Base-by-base conservation (phyloP, 2,329 filamentous ascomycete species). In the Lachnellula suecica region DNA sequence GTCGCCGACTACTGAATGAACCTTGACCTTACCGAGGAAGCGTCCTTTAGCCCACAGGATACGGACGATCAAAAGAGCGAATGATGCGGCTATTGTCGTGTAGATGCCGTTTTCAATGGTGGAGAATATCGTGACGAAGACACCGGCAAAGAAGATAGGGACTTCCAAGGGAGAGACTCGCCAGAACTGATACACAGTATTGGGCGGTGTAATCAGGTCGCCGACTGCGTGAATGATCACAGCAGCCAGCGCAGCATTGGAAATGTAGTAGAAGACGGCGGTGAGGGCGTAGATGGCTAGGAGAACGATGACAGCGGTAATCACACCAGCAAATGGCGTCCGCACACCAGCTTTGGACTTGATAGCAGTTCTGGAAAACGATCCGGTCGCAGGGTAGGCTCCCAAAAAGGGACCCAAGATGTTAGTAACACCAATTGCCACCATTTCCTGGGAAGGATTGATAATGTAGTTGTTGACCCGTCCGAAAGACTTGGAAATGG, bases 221-320 rank as follows among this genome's bases (percentile, higher is more conserved):
- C 89, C 89, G 2, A 97, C 93, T 2, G 94, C 94, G 68, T 97
- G 93, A 58, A 97, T 96, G 60, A 97, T 97, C 66, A 97, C 90
- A 23, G 85, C 94, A 0, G 92, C 80, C 2, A 97, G 81, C 3
- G 85, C 80, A 4, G 92, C 84, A 55, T 79, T 88, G 0, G 93
- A 91, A 53, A 97, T 97, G 71, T 94, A 97, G 74, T 85, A 97
- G 79, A 97, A 97, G 24, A 97, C 85, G 0, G 87, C 84, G 0
- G 93, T 87, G 44, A 97, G 75, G 10, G 89, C 89, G 65, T 97
- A 97, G 57, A 96, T 90, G 31, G 94, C 92, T 8, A 97, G 75
- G 0, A 97, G 79, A 4, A 97, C 93, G 13, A 97, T 81, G 13
- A 88, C 49, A 0, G 89, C 92, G 7, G 92, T 97, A 58, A 97